These are phyloP conservation scores for Microthlaspi erraticum DNA, from an alignment of 345 rosid genomes.

Conservation along the genomic window DNA sequence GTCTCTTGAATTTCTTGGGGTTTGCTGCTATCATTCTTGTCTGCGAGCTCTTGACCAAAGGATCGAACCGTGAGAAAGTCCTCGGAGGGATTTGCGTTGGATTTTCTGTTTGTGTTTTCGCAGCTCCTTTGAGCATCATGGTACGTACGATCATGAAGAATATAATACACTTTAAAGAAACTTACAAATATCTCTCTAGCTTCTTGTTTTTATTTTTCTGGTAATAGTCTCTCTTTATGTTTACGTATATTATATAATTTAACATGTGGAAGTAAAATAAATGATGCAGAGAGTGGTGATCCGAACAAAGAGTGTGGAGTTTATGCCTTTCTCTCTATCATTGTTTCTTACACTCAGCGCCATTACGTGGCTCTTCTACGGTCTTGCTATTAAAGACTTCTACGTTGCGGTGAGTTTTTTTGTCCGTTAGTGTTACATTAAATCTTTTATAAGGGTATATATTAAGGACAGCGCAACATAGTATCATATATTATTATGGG, in stretches of 20 bases:
- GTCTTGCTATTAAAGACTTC: constrained; percentile 55
- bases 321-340: constrained; percentile 65
- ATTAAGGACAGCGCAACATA: constrained; percentile 33
- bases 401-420: constrained; percentile 52
- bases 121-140: constrained; percentile 66
- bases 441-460: constrained; percentile 2
- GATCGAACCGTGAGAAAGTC: constrained; percentile 44
- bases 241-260: constrained; percentile 32
- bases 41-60: constrained; percentile 53
- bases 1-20: constrained; percentile 56
- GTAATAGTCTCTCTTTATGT: constrained; percentile 18
- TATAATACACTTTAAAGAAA: constrained; percentile 17
- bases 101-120: constrained; percentile 60
- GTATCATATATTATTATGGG: constrained; percentile 28
- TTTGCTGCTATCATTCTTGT: constrained; percentile 50
- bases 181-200: neutral
- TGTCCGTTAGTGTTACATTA: neutral
- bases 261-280: neutral
- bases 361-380: constrained; percentile 63
- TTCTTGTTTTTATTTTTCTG: neutral
- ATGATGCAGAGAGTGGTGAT: constrained; percentile 51
- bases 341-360: constrained; percentile 66
- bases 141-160: constrained; percentile 36
- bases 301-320: constrained; percentile 67
- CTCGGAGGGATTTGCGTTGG: constrained; percentile 62